These are phyloP conservation scores for Xylaria grammica DNA, from an alignment of 495 filamentous ascomycete species.

Conservation along the genomic window DNA sequence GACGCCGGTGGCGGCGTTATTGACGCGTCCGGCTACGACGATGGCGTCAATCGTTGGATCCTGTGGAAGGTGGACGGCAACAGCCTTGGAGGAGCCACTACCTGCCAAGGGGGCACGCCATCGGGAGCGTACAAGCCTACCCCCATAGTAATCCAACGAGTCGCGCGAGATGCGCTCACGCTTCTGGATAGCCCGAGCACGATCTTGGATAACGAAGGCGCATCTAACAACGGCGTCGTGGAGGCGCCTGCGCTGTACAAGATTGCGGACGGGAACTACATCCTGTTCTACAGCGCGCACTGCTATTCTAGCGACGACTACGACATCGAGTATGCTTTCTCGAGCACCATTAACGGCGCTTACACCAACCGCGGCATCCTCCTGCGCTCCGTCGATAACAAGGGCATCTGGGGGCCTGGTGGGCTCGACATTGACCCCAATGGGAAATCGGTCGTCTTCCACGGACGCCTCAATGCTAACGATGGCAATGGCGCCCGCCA, in stretches of 20 bases:
- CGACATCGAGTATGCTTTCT: constrained; percentile 60
- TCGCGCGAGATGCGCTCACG: constrained; percentile 56
- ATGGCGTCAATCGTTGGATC: constrained; percentile 61
- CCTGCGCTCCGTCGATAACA: constrained; percentile 34
- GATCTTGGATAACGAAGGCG: constrained; percentile 58
- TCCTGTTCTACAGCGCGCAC: constrained; percentile 67
- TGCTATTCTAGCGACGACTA: constrained; percentile 59
- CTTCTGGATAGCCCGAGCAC: constrained; percentile 52
- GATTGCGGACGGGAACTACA: constrained; percentile 54
- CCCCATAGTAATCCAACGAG: constrained; percentile 62
- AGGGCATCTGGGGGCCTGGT: constrained; percentile 34
- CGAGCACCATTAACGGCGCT: constrained; percentile 49
- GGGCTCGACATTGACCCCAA: constrained; percentile 39
- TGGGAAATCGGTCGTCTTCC: constrained; percentile 34
- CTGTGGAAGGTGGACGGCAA: constrained; percentile 67
- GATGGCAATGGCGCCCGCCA: constrained; percentile 24
- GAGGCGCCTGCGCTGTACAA: constrained; percentile 64
- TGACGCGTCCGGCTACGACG: constrained; percentile 59
- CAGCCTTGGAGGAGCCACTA: constrained; percentile 44
- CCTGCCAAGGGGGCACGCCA: constrained; percentile 33
- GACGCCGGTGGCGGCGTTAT: constrained; percentile 58
- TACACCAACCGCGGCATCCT: constrained; percentile 49
- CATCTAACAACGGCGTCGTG: constrained; percentile 60
- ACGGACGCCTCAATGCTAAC: constrained; percentile 32
- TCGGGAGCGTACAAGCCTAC: constrained; percentile 44